Base-by-base conservation (phyloP, 148 eudicot genomes). In the Cornus suecica region DNA sequence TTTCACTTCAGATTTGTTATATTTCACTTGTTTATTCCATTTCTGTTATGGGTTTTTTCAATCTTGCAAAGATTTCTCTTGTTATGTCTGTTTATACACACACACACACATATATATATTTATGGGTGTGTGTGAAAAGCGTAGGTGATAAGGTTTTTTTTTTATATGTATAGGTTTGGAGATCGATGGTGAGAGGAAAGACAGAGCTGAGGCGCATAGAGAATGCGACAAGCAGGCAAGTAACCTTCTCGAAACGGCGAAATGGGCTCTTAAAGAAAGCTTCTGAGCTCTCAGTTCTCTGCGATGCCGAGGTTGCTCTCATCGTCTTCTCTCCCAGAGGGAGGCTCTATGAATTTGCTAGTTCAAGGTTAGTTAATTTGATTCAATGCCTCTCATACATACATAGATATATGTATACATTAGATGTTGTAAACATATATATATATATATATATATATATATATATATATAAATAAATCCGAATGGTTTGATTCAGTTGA, bases 161-260 rank as follows among this genome's bases (percentile, higher is more conserved):
- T 37, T 6, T 4, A 37, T 37, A 37, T 37, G 8, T 37, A 37
- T 2, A 37, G 61, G 34, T 56, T 28, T 26, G 24, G 32, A 77
- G 4, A 3, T 0, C 37, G 54, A 87, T 87, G 90, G 90, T 84
- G 80, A 75, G 90, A 74, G 90, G 90, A 41, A 87, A 87, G 76
- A 87, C 90, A 22, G 79, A 84, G 83, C 71, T 87, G 88, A 84
- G 85, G 88, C 85, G 90, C 52, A 87, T 87, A 80, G 90, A 87
- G 65, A 87, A 87, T 80, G 88, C 90, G 51, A 87, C 90, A 25
- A 87, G 90, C 74, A 76, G 90, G 73, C 90, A 87, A 82, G 90
- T 87, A 6, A 87, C 90, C 62, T 85, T 85, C 74, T 84, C 87
- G 23, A 84, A 84, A 71, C 64, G 87, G 70, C 69, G 84, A 71